Percentiles rank a stretch among this genome's conserved stretches.
phyloP scores from a whole-genome alignment of 805 yeast species.

The Sugiyamaella lignohabitans region DNA sequence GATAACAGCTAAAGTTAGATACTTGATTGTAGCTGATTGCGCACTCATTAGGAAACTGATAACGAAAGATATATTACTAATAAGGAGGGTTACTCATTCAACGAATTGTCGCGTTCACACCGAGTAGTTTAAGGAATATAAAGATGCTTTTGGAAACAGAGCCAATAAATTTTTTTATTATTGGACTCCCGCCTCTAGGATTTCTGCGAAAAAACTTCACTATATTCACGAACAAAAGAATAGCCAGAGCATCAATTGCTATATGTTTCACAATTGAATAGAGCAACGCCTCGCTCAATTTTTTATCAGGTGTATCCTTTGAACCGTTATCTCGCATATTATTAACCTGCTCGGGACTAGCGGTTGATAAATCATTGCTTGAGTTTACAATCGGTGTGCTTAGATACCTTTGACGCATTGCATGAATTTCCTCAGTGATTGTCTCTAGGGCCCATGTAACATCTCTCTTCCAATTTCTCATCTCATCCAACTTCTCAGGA shows the following conservation, averaged over 20 bases:
- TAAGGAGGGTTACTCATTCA: too few species aligned
- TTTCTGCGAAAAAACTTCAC: conserved; percentile 8
- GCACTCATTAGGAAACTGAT: too few species aligned
- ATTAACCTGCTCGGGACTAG: neutral
- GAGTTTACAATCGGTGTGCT: neutral
- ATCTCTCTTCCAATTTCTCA: conserved; percentile 23
- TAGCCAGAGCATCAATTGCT: conserved; percentile 4
- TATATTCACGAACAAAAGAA: conserved; percentile 1
- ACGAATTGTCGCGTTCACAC: too few species aligned
- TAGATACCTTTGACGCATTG: conserved; percentile 17
- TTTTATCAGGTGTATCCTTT: too few species aligned
- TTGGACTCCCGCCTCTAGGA: conserved; percentile 1
- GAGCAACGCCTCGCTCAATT: too few species aligned
- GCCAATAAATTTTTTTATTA: too few species aligned
- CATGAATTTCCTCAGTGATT: conserved; percentile 23
- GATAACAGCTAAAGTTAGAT: too few species aligned
- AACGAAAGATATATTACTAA: too few species aligned
- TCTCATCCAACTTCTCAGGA: conserved; percentile 7
- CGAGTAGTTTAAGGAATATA: too few species aligned
- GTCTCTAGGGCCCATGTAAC: conserved; percentile 26
- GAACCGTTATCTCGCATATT: neutral
- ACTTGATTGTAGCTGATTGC: too few species aligned
- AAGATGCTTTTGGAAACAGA: too few species aligned
- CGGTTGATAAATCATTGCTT: neutral
- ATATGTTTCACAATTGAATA: conserved; percentile 3